phyloP scores from a whole-genome alignment of 2,329 filamentous ascomycete genomes.

The Pyricularia pennisetigena region DNA sequence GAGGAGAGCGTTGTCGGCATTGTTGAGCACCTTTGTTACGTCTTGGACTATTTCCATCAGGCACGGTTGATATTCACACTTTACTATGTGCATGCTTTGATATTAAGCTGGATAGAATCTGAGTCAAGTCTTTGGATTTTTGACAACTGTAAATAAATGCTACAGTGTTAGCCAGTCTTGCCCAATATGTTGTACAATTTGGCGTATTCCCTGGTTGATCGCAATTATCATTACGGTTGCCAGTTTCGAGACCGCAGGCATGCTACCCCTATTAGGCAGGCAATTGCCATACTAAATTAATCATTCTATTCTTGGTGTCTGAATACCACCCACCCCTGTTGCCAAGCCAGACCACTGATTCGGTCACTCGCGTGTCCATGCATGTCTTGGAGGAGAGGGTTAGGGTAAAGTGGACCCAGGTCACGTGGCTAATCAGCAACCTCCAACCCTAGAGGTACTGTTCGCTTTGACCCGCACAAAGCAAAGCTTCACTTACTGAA shows the following conservation, averaged over 20 bases:
- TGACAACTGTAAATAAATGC: neutral
- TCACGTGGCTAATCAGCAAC: neutral
- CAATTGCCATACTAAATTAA: neutral
- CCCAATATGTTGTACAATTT: neutral
- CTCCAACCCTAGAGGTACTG: neutral
- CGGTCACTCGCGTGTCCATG: too few relatives aligned
- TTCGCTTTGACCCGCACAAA: neutral
- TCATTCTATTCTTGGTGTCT: too few relatives aligned
- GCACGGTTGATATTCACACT: neutral
- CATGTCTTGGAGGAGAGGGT: neutral
- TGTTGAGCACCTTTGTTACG: neutral
- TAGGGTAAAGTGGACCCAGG: neutral
- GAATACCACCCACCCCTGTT: too few relatives aligned
- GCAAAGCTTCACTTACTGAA: neutral
- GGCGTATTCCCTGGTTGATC: neutral
- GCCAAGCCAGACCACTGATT: too few relatives aligned
- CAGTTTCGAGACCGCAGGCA: neutral
- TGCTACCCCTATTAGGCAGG: neutral
- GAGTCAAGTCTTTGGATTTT: neutral
- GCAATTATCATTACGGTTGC: neutral
- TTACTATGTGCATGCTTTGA: neutral
- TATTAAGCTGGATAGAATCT: neutral
- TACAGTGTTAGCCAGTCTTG: neutral
- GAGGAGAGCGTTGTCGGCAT: neutral
- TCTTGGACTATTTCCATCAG: neutral